Evolutionary conservation across 345 rosid species (phyloP), one percentile per base, ranked within the genome.

Genomic region (Salix arbutifolia): DNA sequence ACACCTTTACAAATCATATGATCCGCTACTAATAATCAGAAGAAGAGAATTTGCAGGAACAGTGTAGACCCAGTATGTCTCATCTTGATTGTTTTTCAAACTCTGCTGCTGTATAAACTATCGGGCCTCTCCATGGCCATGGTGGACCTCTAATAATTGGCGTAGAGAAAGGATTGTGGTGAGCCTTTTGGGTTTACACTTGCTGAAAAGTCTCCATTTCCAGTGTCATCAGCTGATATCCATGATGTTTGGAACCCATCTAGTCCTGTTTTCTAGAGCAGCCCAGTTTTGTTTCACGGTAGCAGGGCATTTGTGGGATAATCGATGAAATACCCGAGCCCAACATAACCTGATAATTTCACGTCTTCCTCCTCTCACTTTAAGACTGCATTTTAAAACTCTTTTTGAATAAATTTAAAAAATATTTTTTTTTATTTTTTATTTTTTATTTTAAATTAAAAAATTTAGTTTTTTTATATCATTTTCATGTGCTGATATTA

Each of bases 191-290:
- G 16, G 11, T 70, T n/a, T 11, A 46, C 2, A 9, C 30, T 48
- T 3, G 17, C 0, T 6, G 73, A 70, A n/a, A 19, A 48, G 9
- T 70, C 25, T 70, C 73, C 62, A 5, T 4, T 70, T 70, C 62
- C 72, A 3, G 77, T 71, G 48, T 75, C 71, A 67, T 18, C 23
- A 19, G 26, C 33, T 50, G 78, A 75, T 67, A 10, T 66, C 78
- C 72, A 75, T 18, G 78, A 75, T 0, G 71, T 46, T 28, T 58
- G 21, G 16, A 8, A 11, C 74, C 70, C 17, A 3, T 60, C 26
- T 17, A 60, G 9, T 4, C 70, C 70, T 0, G 70, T 25, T 26
- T 61, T 69, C 33, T 9, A 18, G 5, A 42, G 35, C 26, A 28
- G 4, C 48, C 70, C 74, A 31, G 70, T 21, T n/a, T 9, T 76